Evolutionary conservation across 2,329 filamentous ascomycete genomes (phyloP).

Genomic region (Pseudohalonectria lignicola): DNA sequence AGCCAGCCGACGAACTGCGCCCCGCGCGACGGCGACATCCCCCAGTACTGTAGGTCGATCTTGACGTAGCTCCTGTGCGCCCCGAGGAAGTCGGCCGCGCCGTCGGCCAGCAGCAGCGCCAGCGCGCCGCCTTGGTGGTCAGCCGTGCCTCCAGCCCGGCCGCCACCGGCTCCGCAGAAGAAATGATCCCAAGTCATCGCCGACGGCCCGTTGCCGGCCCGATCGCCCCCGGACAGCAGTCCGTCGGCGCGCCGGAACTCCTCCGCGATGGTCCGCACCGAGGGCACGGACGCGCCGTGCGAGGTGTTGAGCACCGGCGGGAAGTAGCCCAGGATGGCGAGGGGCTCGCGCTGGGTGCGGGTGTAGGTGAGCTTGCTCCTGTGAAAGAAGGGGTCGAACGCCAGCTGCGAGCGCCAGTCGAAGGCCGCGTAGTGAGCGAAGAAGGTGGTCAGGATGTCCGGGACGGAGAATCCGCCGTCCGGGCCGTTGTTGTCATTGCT

Average conservation of each 20-base stretch:
- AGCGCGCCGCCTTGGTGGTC: constrained; percentile 1
- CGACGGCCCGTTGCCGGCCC: constrained; percentile 7
- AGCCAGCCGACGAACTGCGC: constrained; percentile 50
- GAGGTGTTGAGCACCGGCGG: constrained; percentile 50
- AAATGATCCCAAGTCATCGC: constrained; percentile 31
- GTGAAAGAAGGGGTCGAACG: constrained; percentile 52
- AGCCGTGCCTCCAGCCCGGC: constrained; percentile 4
- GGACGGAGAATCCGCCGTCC: constrained; percentile 20
- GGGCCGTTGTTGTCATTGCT: too few species aligned
- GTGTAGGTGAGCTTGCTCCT: constrained; percentile 33
- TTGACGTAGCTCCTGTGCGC: constrained; percentile 44
- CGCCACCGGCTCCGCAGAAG: too few species aligned
- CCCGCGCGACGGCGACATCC: constrained; percentile 40
- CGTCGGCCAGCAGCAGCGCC: constrained; percentile 7
- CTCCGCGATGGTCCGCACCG: constrained; percentile 34
- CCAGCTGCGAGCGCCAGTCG: constrained; percentile 42
- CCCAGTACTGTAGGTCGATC: constrained; percentile 57
- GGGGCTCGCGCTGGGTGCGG: constrained; percentile 44
- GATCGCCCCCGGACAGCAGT: constrained; percentile 26
- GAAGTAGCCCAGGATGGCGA: constrained; percentile 54
- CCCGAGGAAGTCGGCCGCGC: constrained; percentile 35
- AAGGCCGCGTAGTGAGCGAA: constrained; percentile 52
- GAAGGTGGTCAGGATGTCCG: constrained; percentile 46
- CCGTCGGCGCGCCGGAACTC: constrained; percentile 38
- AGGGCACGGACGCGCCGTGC: constrained; percentile 39